Base-by-base conservation (phyloP, 768 basidiomycete genomes). In the Tricholoma matsutake region DNA sequence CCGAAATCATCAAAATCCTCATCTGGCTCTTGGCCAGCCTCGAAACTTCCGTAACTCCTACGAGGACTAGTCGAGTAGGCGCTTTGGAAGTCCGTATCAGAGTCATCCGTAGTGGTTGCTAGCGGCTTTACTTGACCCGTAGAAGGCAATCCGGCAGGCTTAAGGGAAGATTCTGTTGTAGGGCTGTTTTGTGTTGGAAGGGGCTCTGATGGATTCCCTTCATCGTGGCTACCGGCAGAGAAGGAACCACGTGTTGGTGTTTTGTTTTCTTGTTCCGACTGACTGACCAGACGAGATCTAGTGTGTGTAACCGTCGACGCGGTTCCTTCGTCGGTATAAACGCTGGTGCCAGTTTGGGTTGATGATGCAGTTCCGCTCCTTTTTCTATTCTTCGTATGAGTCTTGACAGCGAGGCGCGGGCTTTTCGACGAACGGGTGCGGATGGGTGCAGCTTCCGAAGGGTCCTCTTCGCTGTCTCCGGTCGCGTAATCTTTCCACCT, bases 41-140 rank as follows among this genome's bases (percentile, higher is more conserved):
- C 78, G 35, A 81, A 79, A 67, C 82, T 83, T 43, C 79, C 82
- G 64, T 84, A 86, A 68, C 88, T 90, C 49, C 76, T 83, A 1
- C 88, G 83, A 11, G 90, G 89, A 67, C 89, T 91, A 3, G 83
- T 75, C 4, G 90, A 92, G 72, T 89, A 92, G 34, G 92, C 92
- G 64, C 91, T 93, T 74, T 92, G 91, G 72, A 93, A 94, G 67
- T 94, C 92, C 28, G 88, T 88, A 66, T 92, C 90, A 20, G 89
- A 91, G 65, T 91, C 90, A 61, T 91, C 89, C 7, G 88, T 84
- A 32, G 81, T 74, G 28, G 74, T 68, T 22, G 70, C 64, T 2
- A 57, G 35, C 55, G 63, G 62, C 37, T 28, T 49, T 49, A 22
- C 63, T 29, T 69, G 66, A 4, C 72, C 58, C 11, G 61, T 58